Evolutionary conservation across 2,329 filamentous ascomycete genomes (phyloP).

Genomic region (Alternaria sp.): DNA sequence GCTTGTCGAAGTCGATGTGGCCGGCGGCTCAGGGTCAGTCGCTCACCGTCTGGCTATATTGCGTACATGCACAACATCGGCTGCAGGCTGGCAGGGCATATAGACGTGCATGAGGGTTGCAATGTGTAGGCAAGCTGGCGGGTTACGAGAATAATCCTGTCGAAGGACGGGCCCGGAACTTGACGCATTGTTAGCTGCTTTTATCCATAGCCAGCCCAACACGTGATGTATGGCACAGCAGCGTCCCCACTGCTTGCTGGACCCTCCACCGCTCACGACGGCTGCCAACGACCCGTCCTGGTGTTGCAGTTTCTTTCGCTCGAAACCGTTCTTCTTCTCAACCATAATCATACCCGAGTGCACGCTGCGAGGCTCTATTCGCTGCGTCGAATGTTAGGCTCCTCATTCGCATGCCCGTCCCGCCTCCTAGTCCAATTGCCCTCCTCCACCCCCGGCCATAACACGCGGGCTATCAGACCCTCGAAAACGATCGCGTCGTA

Average conservation of each 20-base stretch:
- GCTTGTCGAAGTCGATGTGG: slow-evolving; percentile 4
- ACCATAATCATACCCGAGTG: slow-evolving; percentile 23
- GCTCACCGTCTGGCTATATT: slow-evolving; percentile 21
- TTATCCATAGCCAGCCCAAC: slow-evolving; percentile 25
- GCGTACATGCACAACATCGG: slow-evolving; percentile 30
- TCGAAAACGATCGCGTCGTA: slow-evolving; percentile 33
- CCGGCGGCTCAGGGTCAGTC: slow-evolving; percentile 11
- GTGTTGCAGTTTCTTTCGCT: slow-evolving; percentile 32
- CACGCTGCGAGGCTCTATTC: slow-evolving; percentile 39
- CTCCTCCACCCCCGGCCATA: slow-evolving; percentile 40
- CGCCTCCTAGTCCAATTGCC: slow-evolving; percentile 48
- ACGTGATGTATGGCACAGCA: slow-evolving; percentile 26
- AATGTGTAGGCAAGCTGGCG: slow-evolving; percentile 22
- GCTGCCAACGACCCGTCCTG: slow-evolving; percentile 30
- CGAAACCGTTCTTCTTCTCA: slow-evolving; percentile 22
- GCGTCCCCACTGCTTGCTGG: slow-evolving; percentile 27
- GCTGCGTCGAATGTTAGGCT: slow-evolving; percentile 37
- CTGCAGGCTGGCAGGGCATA: slow-evolving; percentile 21
- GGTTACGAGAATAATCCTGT: slow-evolving; percentile 22
- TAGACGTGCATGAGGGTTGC: slow-evolving; percentile 21
- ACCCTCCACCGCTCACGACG: slow-evolving; percentile 31
- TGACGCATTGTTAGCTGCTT: slow-evolving; percentile 28
- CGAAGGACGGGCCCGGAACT: slow-evolving; percentile 20
- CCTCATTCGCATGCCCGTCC: slow-evolving; percentile 46
- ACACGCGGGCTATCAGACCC: slow-evolving; percentile 36